Evolutionary conservation across 1,284 basidiomycete species (phyloP).

Genomic region (Pholiota adiposa): DNA sequence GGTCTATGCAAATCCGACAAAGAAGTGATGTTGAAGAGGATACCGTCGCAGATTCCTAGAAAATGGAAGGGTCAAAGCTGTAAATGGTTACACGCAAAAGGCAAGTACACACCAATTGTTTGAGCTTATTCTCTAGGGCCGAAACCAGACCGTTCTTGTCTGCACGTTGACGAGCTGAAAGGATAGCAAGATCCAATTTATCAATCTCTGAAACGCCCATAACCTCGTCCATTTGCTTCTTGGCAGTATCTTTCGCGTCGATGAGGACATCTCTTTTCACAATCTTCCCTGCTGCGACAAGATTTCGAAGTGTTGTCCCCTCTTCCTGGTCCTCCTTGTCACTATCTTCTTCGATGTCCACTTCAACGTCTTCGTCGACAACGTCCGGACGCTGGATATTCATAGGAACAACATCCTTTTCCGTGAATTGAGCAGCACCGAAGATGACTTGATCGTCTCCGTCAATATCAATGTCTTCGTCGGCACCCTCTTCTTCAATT

Average conservation of each 20-base stretch:
- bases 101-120: slow-evolving; percentile 49
- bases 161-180: slow-evolving; percentile 50
- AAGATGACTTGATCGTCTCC: slow-evolving; percentile 72
- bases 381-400: slow-evolving; percentile 24
- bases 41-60: slow-evolving; percentile 26
- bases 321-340: slow-evolving; percentile 33
- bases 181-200: slow-evolving; percentile 52
- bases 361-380: slow-evolving; percentile 40
- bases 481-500: slow-evolving; percentile 60
- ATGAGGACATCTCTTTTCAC: slow-evolving; percentile 31
- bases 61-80: background rate
- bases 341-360: slow-evolving; percentile 48
- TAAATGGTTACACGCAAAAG: background rate
- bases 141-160: slow-evolving; percentile 51
- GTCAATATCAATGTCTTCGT: slow-evolving; percentile 79
- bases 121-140: slow-evolving; percentile 66
- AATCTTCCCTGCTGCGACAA: slow-evolving; percentile 55
- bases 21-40: slow-evolving; percentile 52
- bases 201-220: slow-evolving; percentile 49
- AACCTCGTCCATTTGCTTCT: slow-evolving; percentile 45
- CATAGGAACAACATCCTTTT: slow-evolving; percentile 62
- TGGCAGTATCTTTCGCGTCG: slow-evolving; percentile 33
- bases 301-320: slow-evolving; percentile 46
- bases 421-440: slow-evolving; percentile 74
- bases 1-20: slow-evolving; percentile 79